Conservation (phyloP, 1,284 basidiomycete species). For the Mycena citricolor region DNA sequence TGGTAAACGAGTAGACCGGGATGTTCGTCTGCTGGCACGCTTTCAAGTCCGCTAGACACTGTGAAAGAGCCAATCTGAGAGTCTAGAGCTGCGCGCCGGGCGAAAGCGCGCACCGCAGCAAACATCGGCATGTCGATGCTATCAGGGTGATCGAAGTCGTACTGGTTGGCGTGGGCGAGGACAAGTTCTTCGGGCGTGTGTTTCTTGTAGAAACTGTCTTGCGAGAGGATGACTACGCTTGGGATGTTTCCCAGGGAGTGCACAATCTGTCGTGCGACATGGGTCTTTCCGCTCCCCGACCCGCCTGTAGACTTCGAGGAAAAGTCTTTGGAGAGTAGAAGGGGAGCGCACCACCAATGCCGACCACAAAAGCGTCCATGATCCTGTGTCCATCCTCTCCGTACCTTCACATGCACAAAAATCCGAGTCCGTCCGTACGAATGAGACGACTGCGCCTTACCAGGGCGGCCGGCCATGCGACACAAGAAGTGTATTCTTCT, state of each 20-base stretch:
- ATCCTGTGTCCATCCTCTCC: slow-evolving; percentile 68
- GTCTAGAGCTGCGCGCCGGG: slow-evolving; percentile 2
- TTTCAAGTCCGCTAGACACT: slow-evolving; percentile 88
- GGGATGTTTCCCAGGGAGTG: slow-evolving; percentile 81
- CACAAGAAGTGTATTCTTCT: slow-evolving; percentile 81
- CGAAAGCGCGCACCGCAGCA: slow-evolving; percentile 55
- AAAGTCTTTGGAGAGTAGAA: slow-evolving; percentile 9
- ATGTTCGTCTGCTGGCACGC: slow-evolving; percentile 81
- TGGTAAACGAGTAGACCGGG: slow-evolving; percentile 90
- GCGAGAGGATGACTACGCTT: slow-evolving; percentile 85
- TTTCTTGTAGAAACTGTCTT: slow-evolving; percentile 90
- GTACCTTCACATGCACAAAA: slow-evolving; percentile 74
- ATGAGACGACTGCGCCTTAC: slow-evolving; percentile 42
- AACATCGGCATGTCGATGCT: slow-evolving; percentile 86
- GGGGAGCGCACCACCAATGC: slow-evolving; percentile 78
- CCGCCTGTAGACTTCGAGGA: slow-evolving; percentile 56
- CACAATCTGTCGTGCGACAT: slow-evolving; percentile 88
- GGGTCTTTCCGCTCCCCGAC: slow-evolving; percentile 86
- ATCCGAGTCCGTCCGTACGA: no score
- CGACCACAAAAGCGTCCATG: slow-evolving; percentile 86
- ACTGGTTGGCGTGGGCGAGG: slow-evolving; percentile 80
- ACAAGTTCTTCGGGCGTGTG: slow-evolving; percentile 78
- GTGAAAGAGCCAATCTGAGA: slow-evolving; percentile 6
- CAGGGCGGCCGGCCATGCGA: slow-evolving; percentile 83
- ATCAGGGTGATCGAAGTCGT: slow-evolving; percentile 94